These are phyloP conservation scores for Penicillium subrubescens DNA, from an alignment of 495 filamentous ascomycete genomes.

Conservation along the genomic window DNA sequence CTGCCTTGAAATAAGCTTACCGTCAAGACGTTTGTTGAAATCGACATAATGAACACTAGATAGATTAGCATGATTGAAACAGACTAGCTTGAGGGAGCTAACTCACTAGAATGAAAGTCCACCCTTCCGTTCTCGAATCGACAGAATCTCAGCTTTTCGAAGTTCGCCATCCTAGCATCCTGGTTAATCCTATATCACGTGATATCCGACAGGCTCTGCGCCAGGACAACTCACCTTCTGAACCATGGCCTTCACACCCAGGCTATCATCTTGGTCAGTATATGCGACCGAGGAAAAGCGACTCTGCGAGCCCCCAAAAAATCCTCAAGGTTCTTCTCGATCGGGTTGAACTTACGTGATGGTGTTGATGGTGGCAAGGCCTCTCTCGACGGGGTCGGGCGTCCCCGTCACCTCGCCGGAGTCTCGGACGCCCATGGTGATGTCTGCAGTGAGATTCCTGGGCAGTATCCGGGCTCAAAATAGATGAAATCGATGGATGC, in stretches of 20 bases:
- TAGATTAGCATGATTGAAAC: slow-evolving; percentile 22
- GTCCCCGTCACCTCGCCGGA: slow-evolving; percentile 54
- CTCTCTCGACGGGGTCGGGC: slow-evolving; percentile 69
- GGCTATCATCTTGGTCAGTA: slow-evolving; percentile 53
- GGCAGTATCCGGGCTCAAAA: not conserved
- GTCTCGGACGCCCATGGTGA: slow-evolving; percentile 51
- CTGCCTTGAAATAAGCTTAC: slow-evolving; percentile 28
- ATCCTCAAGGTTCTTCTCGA: not conserved
- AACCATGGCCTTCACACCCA: slow-evolving; percentile 73
- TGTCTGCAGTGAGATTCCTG: slow-evolving; percentile 5
- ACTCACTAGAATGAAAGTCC: slow-evolving; percentile 78
- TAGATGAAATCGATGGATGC: slow-evolving; percentile 31
- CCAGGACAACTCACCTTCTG: slow-evolving; percentile 57
- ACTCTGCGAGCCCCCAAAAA: slow-evolving; percentile 7
- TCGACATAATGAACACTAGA: slow-evolving; percentile 90
- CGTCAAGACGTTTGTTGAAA: slow-evolving; percentile 97
- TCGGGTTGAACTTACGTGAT: slow-evolving; percentile 57
- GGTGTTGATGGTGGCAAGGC: slow-evolving; percentile 76
- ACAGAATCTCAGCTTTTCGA: slow-evolving; percentile 90
- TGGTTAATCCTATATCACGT: slow-evolving; percentile 41
- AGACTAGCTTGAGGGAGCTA: not conserved
- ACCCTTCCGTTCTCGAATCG: slow-evolving; percentile 81
- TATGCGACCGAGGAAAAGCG: slow-evolving; percentile 47
- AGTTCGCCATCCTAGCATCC: slow-evolving; percentile 70
- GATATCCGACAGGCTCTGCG: slow-evolving; percentile 30